phyloP scores from a whole-genome alignment of 768 basidiomycete genomes.

The Clathrus columnatus region DNA sequence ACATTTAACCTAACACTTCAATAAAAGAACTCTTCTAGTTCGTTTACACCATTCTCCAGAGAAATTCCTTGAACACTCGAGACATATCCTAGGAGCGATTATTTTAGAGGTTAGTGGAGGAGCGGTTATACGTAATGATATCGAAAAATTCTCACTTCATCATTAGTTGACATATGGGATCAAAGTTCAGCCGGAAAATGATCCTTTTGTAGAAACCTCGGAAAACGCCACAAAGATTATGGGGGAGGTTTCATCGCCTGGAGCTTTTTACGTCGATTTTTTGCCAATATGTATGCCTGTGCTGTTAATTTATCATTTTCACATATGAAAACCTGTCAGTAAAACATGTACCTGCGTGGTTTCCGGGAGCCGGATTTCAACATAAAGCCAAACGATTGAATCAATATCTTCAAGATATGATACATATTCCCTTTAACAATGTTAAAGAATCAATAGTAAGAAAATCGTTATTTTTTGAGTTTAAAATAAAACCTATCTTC shows the following conservation, averaged over 20 bases:
- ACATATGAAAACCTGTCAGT: conserved; percentile 9
- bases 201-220: background rate
- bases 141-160: background rate
- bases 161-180: background rate
- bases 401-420: conserved; percentile 15
- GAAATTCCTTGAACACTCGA: conserved; percentile 20
- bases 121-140: background rate
- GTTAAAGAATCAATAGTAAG: conserved; percentile 9
- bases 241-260: background rate
- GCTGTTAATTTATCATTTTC: background rate
- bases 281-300: background rate
- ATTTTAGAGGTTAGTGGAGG: conserved; percentile 2
- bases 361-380: conserved; percentile 20
- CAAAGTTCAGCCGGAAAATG: background rate
- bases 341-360: conserved; percentile 17
- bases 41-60: conserved; percentile 35
- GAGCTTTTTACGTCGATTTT: conserved; percentile 5
- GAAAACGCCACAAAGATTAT: background rate
- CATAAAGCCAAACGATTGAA: conserved; percentile 15
- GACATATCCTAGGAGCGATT: background rate
- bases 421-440: conserved; percentile 15
- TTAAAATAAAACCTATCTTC: background rate
- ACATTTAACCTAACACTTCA: background rate
- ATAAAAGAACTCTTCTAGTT: conserved; percentile 28
- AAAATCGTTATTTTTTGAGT: background rate